Evolutionary conservation across 2,329 filamentous ascomycete species (phyloP).

Genomic region (Aureobasidium sp.): DNA sequence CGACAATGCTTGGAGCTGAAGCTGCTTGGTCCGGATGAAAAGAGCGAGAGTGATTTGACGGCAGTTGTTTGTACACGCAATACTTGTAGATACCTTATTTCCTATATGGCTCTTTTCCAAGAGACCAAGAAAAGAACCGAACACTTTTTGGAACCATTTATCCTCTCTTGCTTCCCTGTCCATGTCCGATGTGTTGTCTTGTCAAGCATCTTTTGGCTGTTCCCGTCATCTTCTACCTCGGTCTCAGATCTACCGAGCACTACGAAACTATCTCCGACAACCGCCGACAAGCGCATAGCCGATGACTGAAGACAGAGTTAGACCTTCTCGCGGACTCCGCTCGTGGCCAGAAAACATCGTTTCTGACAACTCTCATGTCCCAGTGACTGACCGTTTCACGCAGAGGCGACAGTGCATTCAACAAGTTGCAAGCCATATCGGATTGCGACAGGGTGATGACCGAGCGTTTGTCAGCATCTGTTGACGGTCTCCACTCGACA

Average conservation of each 20-base stretch:
- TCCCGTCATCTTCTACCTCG: neutral
- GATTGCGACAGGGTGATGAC: neutral
- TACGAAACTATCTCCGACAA: neutral
- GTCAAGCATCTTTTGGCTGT: neutral
- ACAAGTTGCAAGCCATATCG: neutral
- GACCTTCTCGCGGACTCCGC: neutral
- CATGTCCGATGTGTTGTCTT: neutral
- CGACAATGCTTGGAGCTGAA: slow-evolving; percentile 11
- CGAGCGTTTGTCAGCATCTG: slow-evolving; percentile 6
- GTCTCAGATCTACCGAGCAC: neutral
- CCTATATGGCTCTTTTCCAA: neutral
- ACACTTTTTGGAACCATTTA: neutral
- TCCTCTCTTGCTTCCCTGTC: neutral
- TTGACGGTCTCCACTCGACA: neutral
- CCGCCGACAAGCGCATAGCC: neutral
- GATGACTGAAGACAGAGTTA: neutral
- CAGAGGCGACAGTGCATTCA: neutral
- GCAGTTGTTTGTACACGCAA: neutral
- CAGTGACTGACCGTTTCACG: neutral
- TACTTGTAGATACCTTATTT: slow-evolving; percentile 11
- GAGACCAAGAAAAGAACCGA: neutral
- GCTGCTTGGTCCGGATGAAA: slow-evolving; percentile 7
- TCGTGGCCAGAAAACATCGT: neutral
- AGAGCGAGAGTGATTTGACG: neutral
- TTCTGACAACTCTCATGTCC: neutral